Evolutionary conservation across 305 asterid genomes (phyloP).

Genomic region (Rubia peregrina): DNA sequence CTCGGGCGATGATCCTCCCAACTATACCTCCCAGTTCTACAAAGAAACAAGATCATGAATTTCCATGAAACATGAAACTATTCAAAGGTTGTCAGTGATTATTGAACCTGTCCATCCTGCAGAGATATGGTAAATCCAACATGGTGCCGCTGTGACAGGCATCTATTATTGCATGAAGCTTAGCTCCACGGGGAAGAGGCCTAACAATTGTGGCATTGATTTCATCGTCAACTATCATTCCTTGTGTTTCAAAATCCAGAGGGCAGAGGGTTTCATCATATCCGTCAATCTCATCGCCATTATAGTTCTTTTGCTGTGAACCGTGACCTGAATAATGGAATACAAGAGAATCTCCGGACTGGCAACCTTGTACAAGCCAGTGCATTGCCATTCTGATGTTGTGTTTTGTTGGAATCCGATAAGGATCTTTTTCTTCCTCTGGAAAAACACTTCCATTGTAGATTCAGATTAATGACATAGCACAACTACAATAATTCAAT

Average conservation of each 20-base stretch:
- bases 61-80: neutral
- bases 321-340: constrained; percentile 95
- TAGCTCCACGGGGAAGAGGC: constrained; percentile 78
- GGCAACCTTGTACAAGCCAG: constrained; percentile 84
- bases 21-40: constrained; percentile 52
- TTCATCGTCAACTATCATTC: constrained; percentile 82
- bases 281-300: constrained; percentile 87
- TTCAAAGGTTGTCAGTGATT: neutral
- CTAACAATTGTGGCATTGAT: constrained; percentile 66
- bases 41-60: neutral
- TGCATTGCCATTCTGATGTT: constrained; percentile 87
- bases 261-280: constrained; percentile 85
- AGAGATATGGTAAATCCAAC: constrained; percentile 72
- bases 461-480: constrained; percentile 16
- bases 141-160: constrained; percentile 97
- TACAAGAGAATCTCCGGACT: constrained; percentile 84
- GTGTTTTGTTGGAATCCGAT: constrained; percentile 73
- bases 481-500: neutral
- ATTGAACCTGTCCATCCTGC: constrained; percentile 86
- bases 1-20: constrained; percentile 98
- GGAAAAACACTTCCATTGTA: constrained; percentile 29
- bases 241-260: constrained; percentile 63
- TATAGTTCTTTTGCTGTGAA: constrained; percentile 68
- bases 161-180: constrained; percentile 88
- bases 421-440: constrained; percentile 85